Percentiles rank a stretch among this genome's conserved stretches.
Evolutionary conservation across 2,329 filamentous ascomycete species (phyloP).

Genomic region (Proliferodiscus dingleyae): DNA sequence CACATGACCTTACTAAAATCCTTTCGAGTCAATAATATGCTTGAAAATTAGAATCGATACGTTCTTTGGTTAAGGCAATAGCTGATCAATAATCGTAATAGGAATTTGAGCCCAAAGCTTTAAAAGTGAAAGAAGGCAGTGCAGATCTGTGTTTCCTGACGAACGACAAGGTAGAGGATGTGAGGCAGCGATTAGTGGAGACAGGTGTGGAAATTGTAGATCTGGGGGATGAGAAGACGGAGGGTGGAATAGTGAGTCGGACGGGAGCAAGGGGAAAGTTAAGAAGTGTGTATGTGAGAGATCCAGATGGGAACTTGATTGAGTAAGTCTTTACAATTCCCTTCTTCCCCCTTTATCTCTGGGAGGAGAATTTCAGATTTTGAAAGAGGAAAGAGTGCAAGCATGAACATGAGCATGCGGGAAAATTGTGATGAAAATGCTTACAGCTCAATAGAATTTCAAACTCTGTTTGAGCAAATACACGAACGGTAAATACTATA

Average conservation of each 20-base stretch:
- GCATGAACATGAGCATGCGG: too few relatives aligned
- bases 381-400: too few relatives aligned
- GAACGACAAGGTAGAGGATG: constrained; percentile 43
- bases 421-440: too few relatives aligned
- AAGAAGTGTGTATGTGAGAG: constrained; percentile 54
- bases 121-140: constrained; percentile 48
- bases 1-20: neutral
- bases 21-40: too few relatives aligned
- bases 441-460: constrained; percentile 17
- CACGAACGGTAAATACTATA: too few relatives aligned
- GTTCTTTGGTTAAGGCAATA: too few relatives aligned
- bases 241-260: constrained; percentile 48
- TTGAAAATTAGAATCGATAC: too few relatives aligned
- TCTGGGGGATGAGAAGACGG: constrained; percentile 19
- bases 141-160: constrained; percentile 58
- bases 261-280: constrained; percentile 52
- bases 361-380: too few relatives aligned
- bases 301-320: constrained; percentile 58
- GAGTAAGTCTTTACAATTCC: too few relatives aligned
- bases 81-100: too few relatives aligned
- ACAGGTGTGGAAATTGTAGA: constrained; percentile 42
- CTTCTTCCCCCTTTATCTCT: neutral
- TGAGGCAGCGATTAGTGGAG: constrained; percentile 38
- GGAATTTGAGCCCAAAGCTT: constrained; percentile 57
- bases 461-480: constrained; percentile 12